Evolutionary conservation across 495 filamentous ascomycete genomes (phyloP).

Genomic region (Pyronema omphalodes): DNA sequence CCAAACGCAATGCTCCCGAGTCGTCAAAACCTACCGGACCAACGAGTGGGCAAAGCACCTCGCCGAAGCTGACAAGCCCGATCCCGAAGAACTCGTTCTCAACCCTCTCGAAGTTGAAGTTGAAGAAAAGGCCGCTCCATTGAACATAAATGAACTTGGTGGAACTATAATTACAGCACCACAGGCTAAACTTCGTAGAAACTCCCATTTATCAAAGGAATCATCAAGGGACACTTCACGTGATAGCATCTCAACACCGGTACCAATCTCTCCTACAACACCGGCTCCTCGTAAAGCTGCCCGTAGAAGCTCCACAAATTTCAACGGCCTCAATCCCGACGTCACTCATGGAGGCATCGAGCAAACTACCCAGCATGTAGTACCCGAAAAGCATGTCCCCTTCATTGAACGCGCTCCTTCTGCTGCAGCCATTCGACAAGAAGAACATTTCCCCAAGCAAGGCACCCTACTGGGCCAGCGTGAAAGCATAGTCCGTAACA

Average conservation of each 20-base stretch:
- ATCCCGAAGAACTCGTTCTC: conserved; percentile 39
- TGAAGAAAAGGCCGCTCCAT: conserved; percentile 38
- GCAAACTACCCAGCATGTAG: background rate
- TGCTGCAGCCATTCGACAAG: background rate
- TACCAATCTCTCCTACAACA: no score
- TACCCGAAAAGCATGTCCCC: background rate
- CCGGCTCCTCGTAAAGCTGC: no score
- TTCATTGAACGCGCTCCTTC: background rate
- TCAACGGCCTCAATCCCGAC: background rate
- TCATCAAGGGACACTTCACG: no score
- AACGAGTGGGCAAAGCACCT: conserved; percentile 96
- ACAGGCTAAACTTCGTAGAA: conserved; percentile 21
- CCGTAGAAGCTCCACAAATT: no score
- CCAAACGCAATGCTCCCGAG: conserved; percentile 33
- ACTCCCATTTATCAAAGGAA: background rate
- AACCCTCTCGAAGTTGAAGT: conserved; percentile 25
- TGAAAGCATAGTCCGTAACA: conserved; percentile 39
- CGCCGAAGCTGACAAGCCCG: conserved; percentile 54
- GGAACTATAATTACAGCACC: conserved; percentile 41
- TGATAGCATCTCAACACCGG: no score
- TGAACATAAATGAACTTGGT: conserved; percentile 47
- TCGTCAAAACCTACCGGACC: conserved; percentile 69
- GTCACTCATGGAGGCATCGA: background rate
- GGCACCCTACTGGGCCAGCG: conserved; percentile 45
- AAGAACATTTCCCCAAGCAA: conserved; percentile 6